Evolutionary conservation across 352 stramenopile species (phyloP), one percentile per base, ranked within the genome.

Genomic region (Achlya hypogyna): DNA sequence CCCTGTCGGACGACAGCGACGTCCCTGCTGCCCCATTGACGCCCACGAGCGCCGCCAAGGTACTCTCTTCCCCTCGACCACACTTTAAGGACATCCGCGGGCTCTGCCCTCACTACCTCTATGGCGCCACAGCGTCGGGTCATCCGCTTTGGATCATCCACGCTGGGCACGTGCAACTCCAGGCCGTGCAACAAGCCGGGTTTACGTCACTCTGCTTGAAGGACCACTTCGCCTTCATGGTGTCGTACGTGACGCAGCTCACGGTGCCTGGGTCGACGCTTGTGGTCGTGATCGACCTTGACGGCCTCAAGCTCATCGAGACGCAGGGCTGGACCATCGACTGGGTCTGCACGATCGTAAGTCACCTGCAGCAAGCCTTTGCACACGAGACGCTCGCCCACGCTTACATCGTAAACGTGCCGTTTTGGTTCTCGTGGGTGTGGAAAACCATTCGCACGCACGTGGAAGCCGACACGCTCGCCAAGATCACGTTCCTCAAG

Each of bases 191-290:
- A n/a, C 49, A 56, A 56, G 49, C 49, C 12, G 49, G 49, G 12
- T 56, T 56, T 56, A 56, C 49, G 10, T 56, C 49, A n/a, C n/a
- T 22, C 31, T 56, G 49, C 31, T n/a, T 56, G 10, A 56, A 56
- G 31, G 49, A 56, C 8, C 49, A 56, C 49, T 56, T 56, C 25
- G 49, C 49, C 10, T 56, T 27, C 49, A 56, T 56, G 49, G 10
- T 56, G 1, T 56, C 49, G 25, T 56, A 56, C 31, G 10, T 56
- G 12, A n/a, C 2, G 6, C 2, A 56, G 2, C 49, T 27, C 31
- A 10, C 2, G 20, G 2, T n/a, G 23, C 23, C 23, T 16, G 23
- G 6, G 8, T 56, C 49, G 8, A 31, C 49, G 31, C 25, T 56
- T 20, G 25, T 56, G 12, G 49, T 56, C 25, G 31, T 56, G 25